phyloP scores from a whole-genome alignment of 1,139 yeast genomes.

The Kodamaea alishanica region DNA sequence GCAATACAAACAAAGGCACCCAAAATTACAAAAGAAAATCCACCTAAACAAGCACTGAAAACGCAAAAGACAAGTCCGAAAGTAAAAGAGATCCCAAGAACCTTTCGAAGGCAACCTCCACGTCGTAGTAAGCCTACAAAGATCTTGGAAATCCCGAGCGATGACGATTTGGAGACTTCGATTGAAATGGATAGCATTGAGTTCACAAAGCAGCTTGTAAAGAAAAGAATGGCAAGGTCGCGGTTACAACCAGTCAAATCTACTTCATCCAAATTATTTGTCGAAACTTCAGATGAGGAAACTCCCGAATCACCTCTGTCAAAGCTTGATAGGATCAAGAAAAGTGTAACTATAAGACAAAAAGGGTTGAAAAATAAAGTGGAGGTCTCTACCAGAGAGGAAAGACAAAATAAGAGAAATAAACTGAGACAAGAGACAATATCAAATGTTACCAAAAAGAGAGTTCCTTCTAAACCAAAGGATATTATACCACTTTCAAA shows the following conservation, averaged over 20 bases:
- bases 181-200: slow-evolving; percentile 11
- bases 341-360: slow-evolving; percentile 7
- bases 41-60: too few species aligned
- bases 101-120: slow-evolving; percentile 7
- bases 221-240: slow-evolving; percentile 7
- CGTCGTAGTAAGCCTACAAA: slow-evolving; percentile 7
- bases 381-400: slow-evolving; percentile 12
- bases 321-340: slow-evolving; percentile 6
- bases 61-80: not conserved
- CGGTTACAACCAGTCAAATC: slow-evolving; percentile 1
- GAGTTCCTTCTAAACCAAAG: not conserved
- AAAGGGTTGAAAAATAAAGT: slow-evolving; percentile 5
- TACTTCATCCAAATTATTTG: not conserved
- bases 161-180: slow-evolving; percentile 7
- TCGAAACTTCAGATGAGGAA: not conserved
- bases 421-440: slow-evolving; percentile 13
- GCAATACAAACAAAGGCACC: too few species aligned
- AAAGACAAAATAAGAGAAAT: slow-evolving; percentile 13
- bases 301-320: slow-evolving; percentile 6
- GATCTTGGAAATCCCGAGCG: slow-evolving; percentile 12
- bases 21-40: too few species aligned
- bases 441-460: not conserved
- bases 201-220: slow-evolving; percentile 13
- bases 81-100: not conserved
- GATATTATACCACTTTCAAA: slow-evolving; percentile 21